Percentiles rank a stretch among this genome's conserved stretches.
Evolutionary conservation across 2,329 filamentous ascomycete species (phyloP).

Genomic region (Ceratocystis destructans): DNA sequence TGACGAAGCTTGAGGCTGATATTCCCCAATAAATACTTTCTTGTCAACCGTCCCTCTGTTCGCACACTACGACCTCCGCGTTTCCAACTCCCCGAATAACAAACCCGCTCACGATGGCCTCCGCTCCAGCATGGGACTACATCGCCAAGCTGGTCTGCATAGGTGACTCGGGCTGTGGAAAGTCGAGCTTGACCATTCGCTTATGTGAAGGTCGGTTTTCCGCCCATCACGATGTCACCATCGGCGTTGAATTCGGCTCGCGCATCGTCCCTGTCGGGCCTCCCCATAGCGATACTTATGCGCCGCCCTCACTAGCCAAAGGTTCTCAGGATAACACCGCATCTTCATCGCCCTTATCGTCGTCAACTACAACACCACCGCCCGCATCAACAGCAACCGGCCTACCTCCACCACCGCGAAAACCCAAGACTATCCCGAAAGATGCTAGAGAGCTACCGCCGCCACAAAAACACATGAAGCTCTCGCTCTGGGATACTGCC

Average conservation of each 20-base stretch:
- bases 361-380: slow-evolving; percentile 21
- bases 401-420: slow-evolving; percentile 40
- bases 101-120: slow-evolving; percentile 21
- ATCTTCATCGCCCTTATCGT: slow-evolving; percentile 15
- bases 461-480: slow-evolving; percentile 71
- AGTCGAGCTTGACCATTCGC: slow-evolving; percentile 84
- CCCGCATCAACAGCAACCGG: slow-evolving; percentile 24
- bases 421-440: slow-evolving; percentile 22
- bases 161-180: slow-evolving; percentile 90
- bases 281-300: slow-evolving; percentile 45
- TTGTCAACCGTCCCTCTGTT: neutral
- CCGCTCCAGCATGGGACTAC: slow-evolving; percentile 77
- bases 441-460: neutral
- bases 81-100: neutral
- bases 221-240: slow-evolving; percentile 89
- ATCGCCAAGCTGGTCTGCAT: slow-evolving; percentile 98
- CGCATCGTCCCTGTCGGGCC: slow-evolving; percentile 84
- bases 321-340: slow-evolving; percentile 12
- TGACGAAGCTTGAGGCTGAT: neutral
- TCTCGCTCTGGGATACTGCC: slow-evolving; percentile 89
- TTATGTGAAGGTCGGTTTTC: slow-evolving; percentile 95
- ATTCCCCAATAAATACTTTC: neutral
- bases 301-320: slow-evolving; percentile 18
- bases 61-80: neutral
- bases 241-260: slow-evolving; percentile 90